Evolutionary conservation across 2,329 filamentous ascomycete genomes (phyloP).

Genomic region (Helotiales sp.): DNA sequence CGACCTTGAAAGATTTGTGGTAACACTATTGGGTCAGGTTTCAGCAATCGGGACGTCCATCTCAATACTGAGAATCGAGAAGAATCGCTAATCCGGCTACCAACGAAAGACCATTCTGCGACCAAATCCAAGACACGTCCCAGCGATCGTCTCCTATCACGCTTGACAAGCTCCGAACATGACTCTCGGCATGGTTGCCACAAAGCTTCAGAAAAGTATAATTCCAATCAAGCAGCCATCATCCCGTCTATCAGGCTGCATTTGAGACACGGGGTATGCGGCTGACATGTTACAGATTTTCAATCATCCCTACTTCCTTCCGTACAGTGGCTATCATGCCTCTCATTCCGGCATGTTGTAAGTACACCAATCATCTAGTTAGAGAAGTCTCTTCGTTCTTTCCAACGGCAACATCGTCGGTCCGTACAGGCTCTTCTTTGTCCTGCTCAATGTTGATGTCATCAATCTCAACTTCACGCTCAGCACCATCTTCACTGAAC

Average conservation of each 20-base stretch:
- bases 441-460: slow-evolving; percentile 15
- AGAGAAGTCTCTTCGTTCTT: slow-evolving; percentile 5
- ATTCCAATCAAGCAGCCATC: slow-evolving; percentile 9
- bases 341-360: neutral
- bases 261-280: slow-evolving; percentile 11
- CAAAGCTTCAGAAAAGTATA: neutral
- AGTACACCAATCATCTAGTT: neutral
- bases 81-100: neutral
- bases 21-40: neutral
- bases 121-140: neutral
- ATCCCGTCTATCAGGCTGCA: slow-evolving; percentile 2
- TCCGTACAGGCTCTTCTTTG: slow-evolving; percentile 12
- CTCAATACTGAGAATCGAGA: neutral
- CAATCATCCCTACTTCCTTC: slow-evolving; percentile 3
- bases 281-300: slow-evolving; percentile 14
- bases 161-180: neutral
- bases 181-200: neutral
- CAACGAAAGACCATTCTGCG: neutral
- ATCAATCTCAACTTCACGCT: slow-evolving; percentile 35
- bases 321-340: slow-evolving; percentile 1
- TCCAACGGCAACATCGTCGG: too few species aligned
- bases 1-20: neutral
- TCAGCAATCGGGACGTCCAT: neutral
- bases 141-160: slow-evolving; percentile 1
- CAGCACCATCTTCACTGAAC: slow-evolving; percentile 48